phyloP scores from a whole-genome alignment of 2,329 filamentous ascomycete species.

The Cyanodermella asteris region DNA sequence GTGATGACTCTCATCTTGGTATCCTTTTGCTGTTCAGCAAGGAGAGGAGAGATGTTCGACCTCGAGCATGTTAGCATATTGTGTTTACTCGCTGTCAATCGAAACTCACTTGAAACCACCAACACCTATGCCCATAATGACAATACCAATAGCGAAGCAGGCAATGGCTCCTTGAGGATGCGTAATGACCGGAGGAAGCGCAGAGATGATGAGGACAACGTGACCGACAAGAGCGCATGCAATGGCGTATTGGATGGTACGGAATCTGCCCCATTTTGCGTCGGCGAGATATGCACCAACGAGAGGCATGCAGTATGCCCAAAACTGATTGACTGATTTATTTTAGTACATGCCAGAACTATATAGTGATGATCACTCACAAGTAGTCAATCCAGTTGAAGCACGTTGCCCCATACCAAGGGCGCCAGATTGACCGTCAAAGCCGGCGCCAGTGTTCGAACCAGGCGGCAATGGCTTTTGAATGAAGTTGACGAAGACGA shows the following conservation, averaged over 20 bases:
- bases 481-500: conserved; percentile 46
- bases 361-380: too few relatives aligned
- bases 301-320: conserved; percentile 36
- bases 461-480: conserved; percentile 33
- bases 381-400: conserved; percentile 27
- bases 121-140: conserved; percentile 18
- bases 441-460: conserved; percentile 33
- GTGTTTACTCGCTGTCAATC: too few relatives aligned
- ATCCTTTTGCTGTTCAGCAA: conserved; percentile 24
- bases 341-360: too few relatives aligned
- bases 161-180: conserved; percentile 11
- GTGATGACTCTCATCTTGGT: conserved; percentile 20
- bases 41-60: conserved; percentile 20
- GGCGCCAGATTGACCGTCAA: conserved; percentile 30
- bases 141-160: conserved; percentile 18
- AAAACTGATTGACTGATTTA: too few relatives aligned
- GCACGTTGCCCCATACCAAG: conserved; percentile 36
- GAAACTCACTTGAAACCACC: conserved; percentile 19
- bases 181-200: conserved; percentile 21
- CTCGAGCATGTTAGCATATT: too few relatives aligned
- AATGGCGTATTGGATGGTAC: conserved; percentile 18
- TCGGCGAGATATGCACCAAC: conserved; percentile 28
- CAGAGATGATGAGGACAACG: conserved; percentile 14
- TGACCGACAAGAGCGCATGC: conserved; percentile 17
- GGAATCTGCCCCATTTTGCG: conserved; percentile 19